These are phyloP conservation scores for Blastocystis sp. DNA, from an alignment of 352 stramenopile species.

Conservation along the genomic window DNA sequence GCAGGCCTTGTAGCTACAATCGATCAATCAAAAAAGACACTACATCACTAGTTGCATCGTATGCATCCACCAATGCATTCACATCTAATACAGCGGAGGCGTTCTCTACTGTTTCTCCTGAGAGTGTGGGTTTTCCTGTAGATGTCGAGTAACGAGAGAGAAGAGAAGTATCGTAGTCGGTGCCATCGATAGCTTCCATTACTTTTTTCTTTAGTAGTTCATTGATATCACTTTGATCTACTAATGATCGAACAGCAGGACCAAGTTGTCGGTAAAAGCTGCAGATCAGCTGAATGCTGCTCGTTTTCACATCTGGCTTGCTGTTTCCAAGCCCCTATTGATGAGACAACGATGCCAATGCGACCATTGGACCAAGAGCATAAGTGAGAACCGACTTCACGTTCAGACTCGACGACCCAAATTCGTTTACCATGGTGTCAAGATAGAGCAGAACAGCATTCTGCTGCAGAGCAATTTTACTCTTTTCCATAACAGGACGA, in stretches of 20 bases:
- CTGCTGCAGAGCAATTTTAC: background rate
- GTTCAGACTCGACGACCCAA: background rate
- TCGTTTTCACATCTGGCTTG: slow-evolving; percentile 15
- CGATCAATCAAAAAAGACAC: background rate
- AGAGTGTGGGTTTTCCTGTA: background rate
- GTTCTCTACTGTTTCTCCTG: background rate
- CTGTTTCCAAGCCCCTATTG: background rate
- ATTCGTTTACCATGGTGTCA: background rate
- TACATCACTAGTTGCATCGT: slow-evolving; percentile 10
- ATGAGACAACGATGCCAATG: background rate
- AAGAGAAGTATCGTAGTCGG: background rate
- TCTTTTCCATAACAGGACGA: background rate
- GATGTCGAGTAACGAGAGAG: background rate
- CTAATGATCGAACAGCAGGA: background rate
- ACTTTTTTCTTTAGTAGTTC: slow-evolving; percentile 43
- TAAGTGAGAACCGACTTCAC: slow-evolving; percentile 8
- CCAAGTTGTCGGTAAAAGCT: background rate
- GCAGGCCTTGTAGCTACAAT: background rate
- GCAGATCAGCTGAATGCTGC: background rate
- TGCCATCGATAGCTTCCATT: background rate
- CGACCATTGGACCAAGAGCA: background rate
- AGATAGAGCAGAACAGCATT: background rate
- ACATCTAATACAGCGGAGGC: background rate
- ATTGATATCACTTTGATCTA: background rate
- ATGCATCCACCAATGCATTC: background rate